Base-by-base conservation (phyloP, 768 basidiomycete species). In the Leucocoprinus birnbaumii region DNA sequence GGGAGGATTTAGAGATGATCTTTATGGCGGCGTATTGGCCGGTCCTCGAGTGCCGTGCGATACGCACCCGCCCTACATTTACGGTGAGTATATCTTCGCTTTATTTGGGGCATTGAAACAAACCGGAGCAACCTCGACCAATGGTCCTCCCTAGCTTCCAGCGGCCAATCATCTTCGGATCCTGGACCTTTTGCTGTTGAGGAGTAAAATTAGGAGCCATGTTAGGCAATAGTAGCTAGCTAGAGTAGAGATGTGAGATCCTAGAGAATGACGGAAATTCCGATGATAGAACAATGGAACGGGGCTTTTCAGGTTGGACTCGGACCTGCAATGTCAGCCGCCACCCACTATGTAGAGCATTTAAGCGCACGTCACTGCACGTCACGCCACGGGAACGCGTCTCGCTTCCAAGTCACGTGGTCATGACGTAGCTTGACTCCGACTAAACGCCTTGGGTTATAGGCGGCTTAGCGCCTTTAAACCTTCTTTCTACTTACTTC, bases 1-100 rank as follows among this genome's bases (percentile, higher is more conserved):
- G 71, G 55, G 86, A 71, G 51, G 78, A 73, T 70, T 95, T 95
- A 42, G 88, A 85, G 26, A 98, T 88, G 60, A 96, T 97, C 75
- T 98, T 98, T 68, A 97, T 84, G 8, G 95, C 95, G 35, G 94
- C 93, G 63, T 89, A 87, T 71, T 93, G 85, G 25, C 89, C 91
- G 0, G 91, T 91, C 66, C 82, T 88, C n/a, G 85, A 80, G 68
- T 95, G 90, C 59, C 92, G 80, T 37, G 92, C 94, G 60, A 97
- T 86, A 51, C 90, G 82, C 16, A 98, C 95, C 53, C 90, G 90
- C 51, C 95, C 95, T 97, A 51, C 4, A 21, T 13, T 31, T 50
- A 24, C 26, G 44, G 16, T 48, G 2, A 48, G 25, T 49, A 18
- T 2, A 46, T 5, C 4, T 5, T 7, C n/a, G 38, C 16, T 31